These are phyloP conservation scores for Microcera coccophila DNA, from an alignment of 2,329 filamentous ascomycete genomes.

Conservation along the genomic window DNA sequence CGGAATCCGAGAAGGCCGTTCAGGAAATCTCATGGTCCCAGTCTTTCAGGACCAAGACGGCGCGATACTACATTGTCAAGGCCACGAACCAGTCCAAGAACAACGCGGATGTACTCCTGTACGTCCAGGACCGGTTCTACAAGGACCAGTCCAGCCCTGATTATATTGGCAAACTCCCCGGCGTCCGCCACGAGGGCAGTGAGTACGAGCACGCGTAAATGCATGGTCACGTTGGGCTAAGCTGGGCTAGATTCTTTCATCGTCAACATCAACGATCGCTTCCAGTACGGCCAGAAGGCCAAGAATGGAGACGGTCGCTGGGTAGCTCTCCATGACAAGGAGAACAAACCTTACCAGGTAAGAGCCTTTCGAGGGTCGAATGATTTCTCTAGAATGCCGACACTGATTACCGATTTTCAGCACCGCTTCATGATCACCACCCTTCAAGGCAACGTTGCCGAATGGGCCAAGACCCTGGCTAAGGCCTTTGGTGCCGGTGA, in stretches of 20 bases:
- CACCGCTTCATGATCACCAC: constrained; percentile 16
- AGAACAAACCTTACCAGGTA: constrained; percentile 18
- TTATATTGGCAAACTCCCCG: constrained; percentile 10
- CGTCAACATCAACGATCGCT: constrained; percentile 9
- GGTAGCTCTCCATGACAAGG: constrained; percentile 15
- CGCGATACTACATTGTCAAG: constrained; percentile 13
- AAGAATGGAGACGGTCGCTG: constrained; percentile 11
- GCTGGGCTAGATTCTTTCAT: constrained; percentile 5
- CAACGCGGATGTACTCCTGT: constrained; percentile 10
- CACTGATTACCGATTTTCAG: constrained; percentile 4
- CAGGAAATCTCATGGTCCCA: constrained; percentile 15
- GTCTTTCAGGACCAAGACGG: constrained; percentile 6
- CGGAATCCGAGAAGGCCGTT: constrained; percentile 8
- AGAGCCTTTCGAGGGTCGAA: rapidly evolving
- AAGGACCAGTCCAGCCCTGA: constrained; percentile 7
- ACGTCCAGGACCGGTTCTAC: constrained; percentile 14
- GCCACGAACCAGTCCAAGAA: constrained; percentile 14
- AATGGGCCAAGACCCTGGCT: constrained; percentile 9
- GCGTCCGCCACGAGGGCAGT: constrained; percentile 12
- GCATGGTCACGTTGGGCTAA: too few species aligned
- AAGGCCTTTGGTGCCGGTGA: constrained; percentile 11
- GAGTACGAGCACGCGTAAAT: neutral
- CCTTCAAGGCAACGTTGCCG: constrained; percentile 3
- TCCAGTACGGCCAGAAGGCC: constrained; percentile 21
- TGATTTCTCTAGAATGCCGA: too few species aligned